Base-by-base conservation (phyloP, 768 basidiomycete genomes). In the Leucogyrophana mollusca region DNA sequence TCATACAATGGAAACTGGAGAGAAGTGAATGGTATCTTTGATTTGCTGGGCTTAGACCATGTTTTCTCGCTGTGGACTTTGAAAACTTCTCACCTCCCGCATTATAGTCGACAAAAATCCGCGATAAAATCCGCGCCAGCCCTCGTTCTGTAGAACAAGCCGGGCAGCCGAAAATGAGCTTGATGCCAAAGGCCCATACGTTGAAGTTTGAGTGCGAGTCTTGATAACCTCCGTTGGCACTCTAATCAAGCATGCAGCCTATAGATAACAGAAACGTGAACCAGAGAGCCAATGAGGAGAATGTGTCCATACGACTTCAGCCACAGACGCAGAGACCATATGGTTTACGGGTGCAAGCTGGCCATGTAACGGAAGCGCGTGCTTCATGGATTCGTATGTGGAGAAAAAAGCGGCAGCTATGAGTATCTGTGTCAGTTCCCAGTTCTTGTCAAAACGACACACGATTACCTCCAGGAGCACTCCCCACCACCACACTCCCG, bases 141-240 rank as follows among this genome's bases (percentile, higher is more conserved):
- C 93, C 41, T 87, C 82, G 13, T 73, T 76, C 8, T 68, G 62
- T 46, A 85, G 57, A 2, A 88, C 70, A 20, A 80, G 64, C 36
- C 67, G 74, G 9, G 84, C 80, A 1, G 84, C 78, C 0, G 79
- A 67, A 9, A 82, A 61, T 0, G 89, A 90, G 0, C 86, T 84
- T 23, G 67, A 60, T 1, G 77, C 78, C 13, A 73, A 58, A 4
- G 70, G 64, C 6, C 81, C 81, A 56, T 94, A 94, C 9, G 78
- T 80, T 14, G 86, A 85, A 0, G 93, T 93, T 61, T 97, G 95
- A 48, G 81, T 85, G 3, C 94, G 80, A 9, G 91, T 94, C 65
- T 98, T 98, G 68, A 97, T 87, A 23, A 98, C 87, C 64, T 97
- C 95, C 0, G 94, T 96, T 1, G 94, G 94, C 2, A 98, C 94